A percentile compares a stretch with the other conserved stretches of the same genome.
Conservation (phyloP, 2,329 filamentous ascomycete genomes). For the Cytospora mali region DNA sequence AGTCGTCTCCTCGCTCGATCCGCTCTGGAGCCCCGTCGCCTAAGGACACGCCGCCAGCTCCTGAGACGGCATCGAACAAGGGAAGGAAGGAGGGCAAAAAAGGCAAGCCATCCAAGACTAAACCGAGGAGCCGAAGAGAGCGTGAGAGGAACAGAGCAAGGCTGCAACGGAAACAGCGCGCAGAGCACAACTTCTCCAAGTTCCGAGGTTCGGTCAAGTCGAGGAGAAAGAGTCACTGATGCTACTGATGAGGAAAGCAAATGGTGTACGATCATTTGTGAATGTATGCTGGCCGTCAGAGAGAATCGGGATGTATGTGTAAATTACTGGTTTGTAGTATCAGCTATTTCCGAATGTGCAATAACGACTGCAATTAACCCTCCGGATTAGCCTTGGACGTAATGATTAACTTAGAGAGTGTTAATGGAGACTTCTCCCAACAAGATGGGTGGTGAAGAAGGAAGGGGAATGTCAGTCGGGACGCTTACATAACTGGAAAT, state of each 20-base stretch:
- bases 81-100: background rate
- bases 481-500: constrained; percentile 20
- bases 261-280: background rate
- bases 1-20: background rate
- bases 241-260: background rate
- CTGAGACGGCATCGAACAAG: background rate
- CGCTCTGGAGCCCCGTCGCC: constrained; percentile 12
- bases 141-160: background rate
- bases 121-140: too few species aligned
- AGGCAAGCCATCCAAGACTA: background rate
- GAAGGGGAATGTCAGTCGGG: background rate
- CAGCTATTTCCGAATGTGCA: background rate
- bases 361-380: background rate
- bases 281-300: background rate
- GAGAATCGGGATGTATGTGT: background rate
- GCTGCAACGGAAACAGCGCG: background rate
- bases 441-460: background rate
- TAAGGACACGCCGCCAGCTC: constrained; percentile 1
- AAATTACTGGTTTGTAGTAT: background rate
- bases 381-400: background rate
- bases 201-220: background rate
- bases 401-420: background rate
- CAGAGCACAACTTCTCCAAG: background rate
- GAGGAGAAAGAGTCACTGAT: background rate
- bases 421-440: too few species aligned